phyloP scores from a whole-genome alignment of 495 filamentous ascomycete species.

The Oidiodendron maius region DNA sequence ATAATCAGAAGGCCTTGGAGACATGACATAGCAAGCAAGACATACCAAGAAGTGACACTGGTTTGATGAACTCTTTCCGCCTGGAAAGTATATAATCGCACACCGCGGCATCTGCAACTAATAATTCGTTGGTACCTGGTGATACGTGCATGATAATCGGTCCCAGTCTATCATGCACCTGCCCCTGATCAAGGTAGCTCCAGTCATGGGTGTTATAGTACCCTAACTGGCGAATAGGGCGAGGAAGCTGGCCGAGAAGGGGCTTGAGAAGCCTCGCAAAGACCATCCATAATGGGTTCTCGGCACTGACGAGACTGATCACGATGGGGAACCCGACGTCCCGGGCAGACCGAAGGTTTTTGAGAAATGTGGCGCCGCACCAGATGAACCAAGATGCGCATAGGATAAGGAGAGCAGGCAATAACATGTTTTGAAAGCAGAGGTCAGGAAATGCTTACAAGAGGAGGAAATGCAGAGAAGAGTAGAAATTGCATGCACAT shows the following conservation, averaged over 20 bases:
- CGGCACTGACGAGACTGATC: background rate
- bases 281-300: background rate
- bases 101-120: conserved; percentile 6
- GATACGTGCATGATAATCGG: conserved; percentile 10
- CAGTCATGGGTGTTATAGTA: background rate
- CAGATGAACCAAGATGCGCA: too few relatives aligned
- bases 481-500: too few relatives aligned
- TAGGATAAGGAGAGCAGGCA: too few relatives aligned
- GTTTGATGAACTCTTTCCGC: conserved; percentile 15
- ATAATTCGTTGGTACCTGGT: background rate
- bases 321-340: too few relatives aligned
- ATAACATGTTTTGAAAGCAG: too few relatives aligned
- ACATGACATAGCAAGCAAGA: conserved; percentile 21
- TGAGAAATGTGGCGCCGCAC: too few relatives aligned
- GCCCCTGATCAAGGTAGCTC: background rate
- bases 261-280: background rate
- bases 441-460: too few relatives aligned
- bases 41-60: conserved; percentile 22
- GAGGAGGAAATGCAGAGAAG: too few relatives aligned
- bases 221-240: background rate
- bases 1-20: background rate
- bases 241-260: background rate
- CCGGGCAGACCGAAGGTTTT: too few relatives aligned
- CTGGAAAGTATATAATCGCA: conserved; percentile 6
- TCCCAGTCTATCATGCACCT: background rate